These are phyloP conservation scores for Aureobasidium sp. DNA, from an alignment of 2,329 filamentous ascomycete species.

Conservation along the genomic window DNA sequence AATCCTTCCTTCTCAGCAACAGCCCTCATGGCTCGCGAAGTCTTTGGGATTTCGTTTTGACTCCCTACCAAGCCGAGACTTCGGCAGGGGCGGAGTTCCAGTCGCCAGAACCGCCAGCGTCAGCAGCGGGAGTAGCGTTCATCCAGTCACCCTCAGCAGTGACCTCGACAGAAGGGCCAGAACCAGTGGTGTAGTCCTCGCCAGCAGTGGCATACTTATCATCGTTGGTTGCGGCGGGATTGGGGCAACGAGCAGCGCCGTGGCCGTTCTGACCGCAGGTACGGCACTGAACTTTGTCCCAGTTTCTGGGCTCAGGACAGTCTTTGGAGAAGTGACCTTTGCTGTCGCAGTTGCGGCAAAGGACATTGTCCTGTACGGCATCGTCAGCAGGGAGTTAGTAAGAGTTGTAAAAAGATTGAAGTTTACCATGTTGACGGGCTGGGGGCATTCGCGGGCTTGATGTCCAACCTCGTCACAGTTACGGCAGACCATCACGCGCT, in stretches of 20 bases:
- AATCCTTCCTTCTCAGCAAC: no score
- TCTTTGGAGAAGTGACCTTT: constrained; percentile 56
- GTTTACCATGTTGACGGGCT: constrained; percentile 34
- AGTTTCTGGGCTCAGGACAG: constrained; percentile 55
- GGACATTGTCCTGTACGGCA: constrained; percentile 24
- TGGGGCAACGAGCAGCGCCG: constrained; percentile 23
- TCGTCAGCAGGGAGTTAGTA: no score
- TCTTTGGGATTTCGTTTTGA: not conserved
- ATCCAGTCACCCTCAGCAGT: constrained; percentile 14
- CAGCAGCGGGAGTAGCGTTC: not conserved
- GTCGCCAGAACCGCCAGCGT: not conserved
- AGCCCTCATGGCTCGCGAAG: no score
- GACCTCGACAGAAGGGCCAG: constrained; percentile 6
- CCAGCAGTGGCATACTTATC: constrained; percentile 4
- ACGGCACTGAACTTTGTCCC: constrained; percentile 41
- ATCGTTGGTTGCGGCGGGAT: constrained; percentile 25
- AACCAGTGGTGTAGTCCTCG: constrained; percentile 16
- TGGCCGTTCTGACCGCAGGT: constrained; percentile 36
- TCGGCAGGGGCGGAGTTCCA: constrained; percentile 14
- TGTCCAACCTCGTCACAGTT: constrained; percentile 33
- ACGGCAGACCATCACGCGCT: constrained; percentile 30
- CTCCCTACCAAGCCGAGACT: constrained; percentile 8
- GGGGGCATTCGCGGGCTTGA: constrained; percentile 55
- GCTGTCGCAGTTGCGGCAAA: constrained; percentile 29
- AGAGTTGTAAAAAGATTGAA: not conserved